Evolutionary conservation across 441 rosid species (phyloP).

Genomic region (Pelargonium fulgidum): DNA sequence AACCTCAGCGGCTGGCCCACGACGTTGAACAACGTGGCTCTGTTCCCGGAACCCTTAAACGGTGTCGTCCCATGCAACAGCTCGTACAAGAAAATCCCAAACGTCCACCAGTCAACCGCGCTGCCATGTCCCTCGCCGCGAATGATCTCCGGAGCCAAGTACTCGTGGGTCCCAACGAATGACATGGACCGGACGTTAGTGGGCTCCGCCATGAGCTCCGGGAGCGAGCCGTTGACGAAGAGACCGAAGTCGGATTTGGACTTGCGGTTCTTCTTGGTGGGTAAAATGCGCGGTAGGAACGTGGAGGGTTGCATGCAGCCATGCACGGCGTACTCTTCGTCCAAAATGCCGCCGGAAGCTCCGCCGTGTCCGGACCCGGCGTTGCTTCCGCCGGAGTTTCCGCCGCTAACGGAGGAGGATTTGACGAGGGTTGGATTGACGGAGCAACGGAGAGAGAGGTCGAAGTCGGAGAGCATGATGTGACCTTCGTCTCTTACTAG

Average conservation of each 20-base stretch:
- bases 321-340: conserved; percentile 36
- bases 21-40: conserved; percentile 87
- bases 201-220: conserved; percentile 92
- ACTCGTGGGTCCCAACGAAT: conserved; percentile 95
- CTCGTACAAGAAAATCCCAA: conserved; percentile 85
- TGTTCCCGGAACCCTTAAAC: conserved; percentile 52
- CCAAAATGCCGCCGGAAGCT: conserved; percentile 55
- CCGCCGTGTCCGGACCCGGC: conserved; percentile 58
- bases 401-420: conserved; percentile 40
- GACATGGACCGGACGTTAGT: conserved; percentile 94
- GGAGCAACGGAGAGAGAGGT: conserved; percentile 81
- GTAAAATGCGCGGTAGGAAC: conserved; percentile 74
- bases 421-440: conserved; percentile 85
- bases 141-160: conserved; percentile 60
- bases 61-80: conserved; percentile 60
- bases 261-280: conserved; percentile 62
- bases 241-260: conserved; percentile 46
- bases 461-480: conserved; percentile 97
- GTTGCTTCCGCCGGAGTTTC: conserved; percentile 65
- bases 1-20: conserved; percentile 89
- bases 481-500: conserved; percentile 96
- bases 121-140: conserved; percentile 98
- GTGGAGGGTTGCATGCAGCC: conserved; percentile 82
- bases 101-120: conserved; percentile 99
- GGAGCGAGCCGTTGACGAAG: conserved; percentile 54